Percentiles rank a stretch among this genome's conserved stretches.
These are phyloP conservation scores for Spatholobus suberectus DNA, from an alignment of 306 rosid genomes.

Conservation along the genomic window DNA sequence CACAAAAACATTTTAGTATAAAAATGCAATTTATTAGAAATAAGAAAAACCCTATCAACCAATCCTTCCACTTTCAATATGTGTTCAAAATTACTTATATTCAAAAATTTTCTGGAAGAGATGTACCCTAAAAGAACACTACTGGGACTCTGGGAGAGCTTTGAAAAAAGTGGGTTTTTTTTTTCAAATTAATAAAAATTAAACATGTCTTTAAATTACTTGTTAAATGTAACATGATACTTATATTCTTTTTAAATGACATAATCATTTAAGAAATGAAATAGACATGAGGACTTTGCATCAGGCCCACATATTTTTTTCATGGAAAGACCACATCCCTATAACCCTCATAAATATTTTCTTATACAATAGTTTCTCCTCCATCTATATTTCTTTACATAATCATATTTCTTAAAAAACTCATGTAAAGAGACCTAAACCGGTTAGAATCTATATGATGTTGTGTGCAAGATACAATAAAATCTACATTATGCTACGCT, in stretches of 20 bases:
- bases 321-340: not conserved
- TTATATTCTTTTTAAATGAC: not conserved
- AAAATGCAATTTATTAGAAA: not conserved
- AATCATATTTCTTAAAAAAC: not conserved
- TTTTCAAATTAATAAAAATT: no score
- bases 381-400: not conserved
- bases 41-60: not conserved
- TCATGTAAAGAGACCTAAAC: not conserved
- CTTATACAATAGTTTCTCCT: not conserved
- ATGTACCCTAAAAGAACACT: no score
- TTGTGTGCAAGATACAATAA: not conserved
- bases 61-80: not conserved
- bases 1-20: not conserved
- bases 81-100: no score
- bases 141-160: no score
- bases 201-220: not conserved
- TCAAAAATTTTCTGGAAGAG: no score
- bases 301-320: not conserved
- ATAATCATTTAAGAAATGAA: not conserved
- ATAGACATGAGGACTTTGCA: not conserved
- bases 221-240: not conserved
- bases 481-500: conserved; percentile 13
- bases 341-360: not conserved
- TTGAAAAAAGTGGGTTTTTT: no score
- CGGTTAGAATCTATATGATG: not conserved